These are phyloP conservation scores for Colletotrichum scovillei DNA, from an alignment of 2,329 filamentous ascomycete species.

Conservation along the genomic window DNA sequence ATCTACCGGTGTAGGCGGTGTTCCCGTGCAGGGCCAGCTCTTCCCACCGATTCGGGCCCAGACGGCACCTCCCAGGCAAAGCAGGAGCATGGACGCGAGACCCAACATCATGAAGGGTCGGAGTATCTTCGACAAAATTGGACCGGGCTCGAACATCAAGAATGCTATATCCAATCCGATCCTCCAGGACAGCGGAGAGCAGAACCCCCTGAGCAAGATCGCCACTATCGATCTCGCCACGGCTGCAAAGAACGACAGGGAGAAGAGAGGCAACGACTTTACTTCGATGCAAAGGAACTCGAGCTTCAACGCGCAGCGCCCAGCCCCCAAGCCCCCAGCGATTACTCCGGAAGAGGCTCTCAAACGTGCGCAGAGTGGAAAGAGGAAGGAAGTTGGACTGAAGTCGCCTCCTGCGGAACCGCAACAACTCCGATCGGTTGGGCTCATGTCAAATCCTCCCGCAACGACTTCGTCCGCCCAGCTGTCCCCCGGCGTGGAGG, in stretches of 20 bases:
- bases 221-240: constrained; percentile 62
- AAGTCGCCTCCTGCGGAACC: constrained; percentile 27
- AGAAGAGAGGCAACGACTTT: constrained; percentile 50
- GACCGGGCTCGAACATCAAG: constrained; percentile 45
- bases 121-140: constrained; percentile 41
- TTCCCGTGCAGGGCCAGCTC: constrained; percentile 52
- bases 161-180: constrained; percentile 63
- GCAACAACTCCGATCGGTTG: constrained; percentile 38
- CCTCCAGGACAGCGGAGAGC: constrained; percentile 46
- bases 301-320: constrained; percentile 47
- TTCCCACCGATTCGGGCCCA: constrained; percentile 54
- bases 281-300: constrained; percentile 43
- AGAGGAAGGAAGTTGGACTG: constrained; percentile 50
- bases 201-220: constrained; percentile 57
- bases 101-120: constrained; percentile 41
- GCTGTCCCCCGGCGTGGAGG: constrained; percentile 62
- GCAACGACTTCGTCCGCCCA: constrained; percentile 59
- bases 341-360: constrained; percentile 47
- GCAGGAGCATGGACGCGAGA: constrained; percentile 35
- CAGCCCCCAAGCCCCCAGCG: constrained; percentile 49
- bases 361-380: constrained; percentile 48
- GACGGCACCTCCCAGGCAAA: constrained; percentile 38
- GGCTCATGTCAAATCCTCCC: constrained; percentile 44
- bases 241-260: constrained; percentile 58
- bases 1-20: constrained; percentile 49